A percentile compares a stretch with the other conserved stretches of the same genome.
Conservation (phyloP, 1,284 basidiomycete genomes). For the Rhodofomes roseus region DNA sequence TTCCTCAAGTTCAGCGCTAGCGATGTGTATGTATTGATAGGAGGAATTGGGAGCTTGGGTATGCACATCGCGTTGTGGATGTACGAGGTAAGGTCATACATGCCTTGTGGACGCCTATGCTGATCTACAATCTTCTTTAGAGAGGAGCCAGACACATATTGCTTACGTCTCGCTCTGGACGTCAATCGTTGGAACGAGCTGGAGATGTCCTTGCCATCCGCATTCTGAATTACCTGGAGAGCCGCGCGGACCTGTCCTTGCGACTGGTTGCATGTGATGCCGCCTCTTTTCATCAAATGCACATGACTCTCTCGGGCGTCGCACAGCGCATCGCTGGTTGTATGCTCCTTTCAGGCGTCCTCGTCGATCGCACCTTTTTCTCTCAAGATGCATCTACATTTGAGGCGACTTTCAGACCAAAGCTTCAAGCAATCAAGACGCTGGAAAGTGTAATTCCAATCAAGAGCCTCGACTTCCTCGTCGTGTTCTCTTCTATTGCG, state of each 20-base stretch:
- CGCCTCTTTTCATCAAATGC: neutral
- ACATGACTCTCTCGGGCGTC: conserved; percentile 5
- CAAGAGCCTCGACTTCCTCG: conserved; percentile 32
- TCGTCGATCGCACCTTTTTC: conserved; percentile 30
- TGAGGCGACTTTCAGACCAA: conserved; percentile 25
- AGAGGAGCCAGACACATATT: conserved; percentile 35
- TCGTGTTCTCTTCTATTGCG: conserved; percentile 34
- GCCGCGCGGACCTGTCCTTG: neutral
- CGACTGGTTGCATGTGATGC: neutral
- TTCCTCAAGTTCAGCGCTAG: neutral
- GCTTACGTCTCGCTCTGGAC: conserved; percentile 35
- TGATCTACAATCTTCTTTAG: conserved; percentile 16
- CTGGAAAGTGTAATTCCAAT: conserved; percentile 20
- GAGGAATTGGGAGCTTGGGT: conserved; percentile 24
- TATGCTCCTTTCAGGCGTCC: conserved; percentile 31
- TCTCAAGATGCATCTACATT: conserved; percentile 27
- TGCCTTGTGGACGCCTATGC: neutral
- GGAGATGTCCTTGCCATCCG: neutral
- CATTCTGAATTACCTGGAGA: neutral
- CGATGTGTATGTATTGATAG: conserved; percentile 18
- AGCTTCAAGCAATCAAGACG: conserved; percentile 27
- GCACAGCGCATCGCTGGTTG: conserved; percentile 24
- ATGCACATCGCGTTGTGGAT: conserved; percentile 35
- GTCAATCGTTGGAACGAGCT: neutral
- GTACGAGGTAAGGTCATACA: conserved; percentile 29